Percentiles rank a stretch among this genome's conserved stretches.
Evolutionary conservation across 495 filamentous ascomycete species (phyloP).

Genomic region (Aspergillus coremiiformis): DNA sequence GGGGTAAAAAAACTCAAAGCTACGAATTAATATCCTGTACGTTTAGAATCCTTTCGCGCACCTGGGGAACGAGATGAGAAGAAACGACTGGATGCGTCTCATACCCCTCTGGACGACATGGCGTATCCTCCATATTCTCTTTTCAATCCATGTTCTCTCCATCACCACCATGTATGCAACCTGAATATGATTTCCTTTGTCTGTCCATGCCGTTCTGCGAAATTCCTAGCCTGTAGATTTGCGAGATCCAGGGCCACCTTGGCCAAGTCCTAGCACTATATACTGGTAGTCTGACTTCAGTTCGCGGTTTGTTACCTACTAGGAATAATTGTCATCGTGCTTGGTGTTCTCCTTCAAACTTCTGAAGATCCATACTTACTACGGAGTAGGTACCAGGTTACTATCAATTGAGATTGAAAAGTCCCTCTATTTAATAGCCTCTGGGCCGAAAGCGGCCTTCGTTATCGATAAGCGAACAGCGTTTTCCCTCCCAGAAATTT

Average conservation of each 20-base stretch:
- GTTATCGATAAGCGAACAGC: constrained; percentile 44
- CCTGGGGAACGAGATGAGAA: constrained; percentile 27
- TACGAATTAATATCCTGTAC: constrained; percentile 46
- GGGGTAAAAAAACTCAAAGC: constrained; percentile 23
- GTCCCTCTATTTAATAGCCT: too few relatives aligned
- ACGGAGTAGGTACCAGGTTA: too few relatives aligned
- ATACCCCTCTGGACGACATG: constrained; percentile 8
- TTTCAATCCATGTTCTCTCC: constrained; percentile 11
- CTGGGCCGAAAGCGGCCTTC: constrained; percentile 32
- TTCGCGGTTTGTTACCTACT: too few relatives aligned
- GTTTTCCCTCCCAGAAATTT: constrained; percentile 30
- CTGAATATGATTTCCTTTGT: constrained; percentile 30
- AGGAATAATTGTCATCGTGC: too few relatives aligned
- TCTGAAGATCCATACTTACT: background rate
- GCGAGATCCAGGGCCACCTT: background rate
- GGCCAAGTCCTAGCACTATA: too few relatives aligned
- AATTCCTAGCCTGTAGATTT: background rate
- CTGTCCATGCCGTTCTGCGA: background rate
- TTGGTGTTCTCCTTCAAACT: too few relatives aligned
- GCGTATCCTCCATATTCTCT: constrained; percentile 9
- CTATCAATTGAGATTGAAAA: too few relatives aligned
- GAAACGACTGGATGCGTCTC: constrained; percentile 3
- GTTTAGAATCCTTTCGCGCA: constrained; percentile 43
- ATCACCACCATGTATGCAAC: constrained; percentile 24
- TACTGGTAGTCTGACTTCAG: too few relatives aligned